A percentile compares a stretch with the other conserved stretches of the same genome.
Conservation (phyloP, 1,284 basidiomycete species). For the Wallemia hederae region DNA sequence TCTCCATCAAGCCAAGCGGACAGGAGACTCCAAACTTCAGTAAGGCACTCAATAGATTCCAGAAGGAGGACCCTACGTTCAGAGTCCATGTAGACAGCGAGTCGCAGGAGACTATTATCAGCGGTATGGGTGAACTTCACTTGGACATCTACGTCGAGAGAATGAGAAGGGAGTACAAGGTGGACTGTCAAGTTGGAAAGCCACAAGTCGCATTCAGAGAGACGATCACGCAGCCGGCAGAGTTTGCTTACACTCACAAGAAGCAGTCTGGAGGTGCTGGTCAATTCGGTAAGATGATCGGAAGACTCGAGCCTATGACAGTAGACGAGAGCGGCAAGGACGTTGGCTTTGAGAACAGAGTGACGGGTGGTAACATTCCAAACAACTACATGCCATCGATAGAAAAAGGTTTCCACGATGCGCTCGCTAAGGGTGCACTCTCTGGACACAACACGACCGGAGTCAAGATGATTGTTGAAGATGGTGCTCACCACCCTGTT, state of each 20-base stretch:
- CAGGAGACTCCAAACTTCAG: conserved; percentile 88
- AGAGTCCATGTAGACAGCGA: conserved; percentile 81
- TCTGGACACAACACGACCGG: conserved; percentile 72
- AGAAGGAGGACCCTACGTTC: conserved; percentile 98
- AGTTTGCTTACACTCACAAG: conserved; percentile 86
- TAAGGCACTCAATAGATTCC: conserved; percentile 84
- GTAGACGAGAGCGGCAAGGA: conserved; percentile 51
- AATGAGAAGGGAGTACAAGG: conserved; percentile 92
- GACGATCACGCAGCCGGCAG: conserved; percentile 50
- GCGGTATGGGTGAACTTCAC: conserved; percentile 97
- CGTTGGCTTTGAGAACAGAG: conserved; percentile 54
- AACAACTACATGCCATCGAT: conserved; percentile 75
- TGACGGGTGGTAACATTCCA: conserved; percentile 81
- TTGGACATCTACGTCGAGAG: conserved; percentile 98
- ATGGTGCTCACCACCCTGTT: conserved; percentile 77
- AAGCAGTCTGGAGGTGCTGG: conserved; percentile 96
- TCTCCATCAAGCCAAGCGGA: conserved; percentile 72
- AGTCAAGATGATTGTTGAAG: conserved; percentile 61
- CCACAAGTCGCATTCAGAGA: conserved; percentile 93
- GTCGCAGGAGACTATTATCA: conserved; percentile 98
- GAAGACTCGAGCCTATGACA: conserved; percentile 75
- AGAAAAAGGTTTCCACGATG: conserved; percentile 93
- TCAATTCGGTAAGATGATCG: conserved; percentile 80
- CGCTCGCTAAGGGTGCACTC: conserved; percentile 65
- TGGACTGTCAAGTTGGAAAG: conserved; percentile 76